phyloP scores from a whole-genome alignment of 2,329 filamentous ascomycete species.

The Alternaria alternata region DNA sequence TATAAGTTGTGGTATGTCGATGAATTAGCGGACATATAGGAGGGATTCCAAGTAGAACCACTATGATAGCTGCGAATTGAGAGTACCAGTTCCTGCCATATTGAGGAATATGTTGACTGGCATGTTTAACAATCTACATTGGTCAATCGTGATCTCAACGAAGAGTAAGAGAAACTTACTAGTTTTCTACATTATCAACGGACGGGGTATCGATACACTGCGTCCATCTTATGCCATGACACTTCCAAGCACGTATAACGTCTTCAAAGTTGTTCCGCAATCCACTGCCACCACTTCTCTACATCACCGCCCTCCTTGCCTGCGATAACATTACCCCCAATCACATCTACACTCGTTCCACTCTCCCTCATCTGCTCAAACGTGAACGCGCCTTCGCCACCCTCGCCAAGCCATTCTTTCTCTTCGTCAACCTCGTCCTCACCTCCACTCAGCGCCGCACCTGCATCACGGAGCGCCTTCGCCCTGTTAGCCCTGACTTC shows the following conservation, averaged over 20 bases:
- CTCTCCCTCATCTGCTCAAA: constrained; percentile 87
- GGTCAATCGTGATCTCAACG: too few relatives aligned
- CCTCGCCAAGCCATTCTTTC: constrained; percentile 79
- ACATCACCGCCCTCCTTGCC: constrained; percentile 72
- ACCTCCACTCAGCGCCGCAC: constrained; percentile 70
- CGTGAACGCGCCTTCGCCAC: constrained; percentile 77
- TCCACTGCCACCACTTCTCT: constrained; percentile 90
- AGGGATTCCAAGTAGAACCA: not conserved
- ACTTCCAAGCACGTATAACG: not conserved
- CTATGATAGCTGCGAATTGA: not conserved
- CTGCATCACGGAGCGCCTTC: constrained; percentile 83
- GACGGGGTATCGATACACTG: not conserved
- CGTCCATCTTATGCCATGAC: not conserved
- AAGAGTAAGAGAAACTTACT: not conserved
- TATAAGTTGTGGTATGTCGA: not conserved
- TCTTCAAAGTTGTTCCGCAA: constrained; percentile 73
- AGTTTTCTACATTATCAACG: not conserved
- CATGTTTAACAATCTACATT: not conserved
- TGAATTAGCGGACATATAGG: not conserved
- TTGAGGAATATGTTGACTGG: not conserved
- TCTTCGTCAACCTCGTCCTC: constrained; percentile 69
- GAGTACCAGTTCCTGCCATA: not conserved
- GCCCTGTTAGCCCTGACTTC: constrained; percentile 76
- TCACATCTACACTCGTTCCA: constrained; percentile 77
- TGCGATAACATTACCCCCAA: constrained; percentile 73